Percentiles rank a stretch among this genome's conserved stretches.
These are phyloP conservation scores for Rutstroemia sp. DNA, from an alignment of 2,329 filamentous ascomycete species.

Conservation along the genomic window DNA sequence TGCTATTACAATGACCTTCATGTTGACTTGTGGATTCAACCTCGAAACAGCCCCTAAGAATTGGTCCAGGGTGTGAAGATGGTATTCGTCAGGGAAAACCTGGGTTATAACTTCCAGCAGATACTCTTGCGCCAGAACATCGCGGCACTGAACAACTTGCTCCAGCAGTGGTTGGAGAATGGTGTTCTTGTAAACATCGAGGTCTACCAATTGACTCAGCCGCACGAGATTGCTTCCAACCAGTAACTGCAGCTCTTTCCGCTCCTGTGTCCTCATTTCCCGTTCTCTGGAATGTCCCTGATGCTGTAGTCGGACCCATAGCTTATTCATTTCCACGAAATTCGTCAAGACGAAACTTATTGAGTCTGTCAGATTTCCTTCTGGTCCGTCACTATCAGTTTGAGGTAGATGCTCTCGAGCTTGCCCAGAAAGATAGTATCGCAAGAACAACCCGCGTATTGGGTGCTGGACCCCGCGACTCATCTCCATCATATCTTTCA, in stretches of 20 bases:
- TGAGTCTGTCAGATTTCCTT: constrained; percentile 93
- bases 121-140: constrained; percentile 96
- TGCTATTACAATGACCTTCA: constrained; percentile 96
- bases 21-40: constrained; percentile 91
- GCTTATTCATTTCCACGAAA: constrained; percentile 99
- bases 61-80: constrained; percentile 92
- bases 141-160: constrained; percentile 95
- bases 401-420: constrained; percentile 81
- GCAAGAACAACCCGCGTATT: constrained; percentile 86
- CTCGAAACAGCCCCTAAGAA: constrained; percentile 89
- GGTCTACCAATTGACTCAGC: constrained; percentile 88
- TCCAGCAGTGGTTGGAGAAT: constrained; percentile 87
- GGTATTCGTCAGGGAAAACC: constrained; percentile 97
- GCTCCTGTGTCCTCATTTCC: constrained; percentile 86
- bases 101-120: constrained; percentile 97
- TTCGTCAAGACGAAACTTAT: constrained; percentile 98
- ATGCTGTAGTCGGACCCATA: constrained; percentile 96
- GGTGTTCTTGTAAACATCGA: constrained; percentile 86
- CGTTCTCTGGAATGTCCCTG: constrained; percentile 94
- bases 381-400: constrained; percentile 78
- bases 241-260: constrained; percentile 89
- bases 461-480: constrained; percentile 96
- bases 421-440: constrained; percentile 94
- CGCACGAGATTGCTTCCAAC: constrained; percentile 96
- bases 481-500: constrained; percentile 99